These are phyloP conservation scores for Leishmania guyanensis DNA, from an alignment of 208 protist genomes.

Conservation along the genomic window DNA sequence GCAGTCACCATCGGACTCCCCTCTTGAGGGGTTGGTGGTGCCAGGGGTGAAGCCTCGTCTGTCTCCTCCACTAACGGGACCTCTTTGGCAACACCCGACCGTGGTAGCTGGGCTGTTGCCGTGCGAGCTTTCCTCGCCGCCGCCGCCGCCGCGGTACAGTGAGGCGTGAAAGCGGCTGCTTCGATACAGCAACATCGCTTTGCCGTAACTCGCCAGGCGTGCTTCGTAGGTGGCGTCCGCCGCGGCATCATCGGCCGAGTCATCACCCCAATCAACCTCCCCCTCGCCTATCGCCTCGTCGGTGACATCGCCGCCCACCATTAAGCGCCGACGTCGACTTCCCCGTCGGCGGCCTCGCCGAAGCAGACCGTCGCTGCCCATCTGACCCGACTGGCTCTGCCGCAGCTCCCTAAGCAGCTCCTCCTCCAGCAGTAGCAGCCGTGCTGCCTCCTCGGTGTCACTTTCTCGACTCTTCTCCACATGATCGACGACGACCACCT, in stretches of 20 bases:
- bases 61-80: not conserved
- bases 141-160: not conserved
- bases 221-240: conserved; percentile 5
- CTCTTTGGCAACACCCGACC: not conserved
- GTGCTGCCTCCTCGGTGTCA: conserved; percentile 13
- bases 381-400: not conserved
- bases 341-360: not conserved
- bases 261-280: conserved; percentile 25
- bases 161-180: conserved; percentile 6
- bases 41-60: not conserved
- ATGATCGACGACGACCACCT: conserved; percentile 33
- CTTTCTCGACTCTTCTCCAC: conserved; percentile 10
- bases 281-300: not conserved
- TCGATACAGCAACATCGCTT: conserved; percentile 14
- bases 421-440: conserved; percentile 26
- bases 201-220: conserved; percentile 17
- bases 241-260: not conserved
- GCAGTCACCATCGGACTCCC: not conserved
- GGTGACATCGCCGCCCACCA: not conserved
- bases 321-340: not conserved
- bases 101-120: not conserved
- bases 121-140: not conserved
- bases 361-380: not conserved
- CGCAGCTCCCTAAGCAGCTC: conserved; percentile 14
- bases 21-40: not conserved